Conservation (phyloP, 1,284 basidiomycete genomes). For the Cystobasidiaceae sp. region DNA sequence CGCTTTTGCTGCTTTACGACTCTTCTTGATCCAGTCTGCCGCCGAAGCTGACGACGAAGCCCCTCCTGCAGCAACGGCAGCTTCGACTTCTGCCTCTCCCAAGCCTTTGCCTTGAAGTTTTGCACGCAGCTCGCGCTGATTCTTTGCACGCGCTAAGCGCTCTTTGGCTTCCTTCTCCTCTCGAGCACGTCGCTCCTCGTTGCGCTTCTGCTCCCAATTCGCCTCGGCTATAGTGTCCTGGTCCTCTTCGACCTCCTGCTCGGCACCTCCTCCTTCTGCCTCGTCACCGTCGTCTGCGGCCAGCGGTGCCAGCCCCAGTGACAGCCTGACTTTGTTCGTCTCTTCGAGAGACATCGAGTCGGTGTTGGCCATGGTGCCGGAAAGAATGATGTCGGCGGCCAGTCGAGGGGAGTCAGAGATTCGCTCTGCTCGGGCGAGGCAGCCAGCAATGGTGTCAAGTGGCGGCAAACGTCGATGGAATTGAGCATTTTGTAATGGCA, state of each 20-base stretch:
- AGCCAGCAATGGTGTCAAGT: too few relatives aligned
- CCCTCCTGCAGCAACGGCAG: constrained; percentile 54
- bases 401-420: too few relatives aligned
- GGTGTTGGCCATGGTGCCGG: constrained; percentile 40
- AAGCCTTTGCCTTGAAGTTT: constrained; percentile 85
- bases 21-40: constrained; percentile 70
- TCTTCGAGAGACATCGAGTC: constrained; percentile 91
- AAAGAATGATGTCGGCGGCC: too few relatives aligned
- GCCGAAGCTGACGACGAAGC: too few relatives aligned
- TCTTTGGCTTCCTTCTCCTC: constrained; percentile 57
- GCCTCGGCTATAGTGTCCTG: constrained; percentile 58
- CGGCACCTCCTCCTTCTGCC: not conserved
- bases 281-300: constrained; percentile 50
- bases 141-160: constrained; percentile 64
- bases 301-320: constrained; percentile 88
- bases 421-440: too few relatives aligned
- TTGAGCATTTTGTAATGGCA: too few relatives aligned
- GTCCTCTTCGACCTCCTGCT: constrained; percentile 40
- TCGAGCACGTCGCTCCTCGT: constrained; percentile 63
- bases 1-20: constrained; percentile 80
- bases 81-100: constrained; percentile 72
- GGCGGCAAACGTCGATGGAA: too few relatives aligned
- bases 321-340: constrained; percentile 94
- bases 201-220: constrained; percentile 70
- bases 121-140: constrained; percentile 80